These are phyloP conservation scores for Colletotrichum sublineola DNA, from an alignment of 2,329 filamentous ascomycete genomes.

Conservation along the genomic window DNA sequence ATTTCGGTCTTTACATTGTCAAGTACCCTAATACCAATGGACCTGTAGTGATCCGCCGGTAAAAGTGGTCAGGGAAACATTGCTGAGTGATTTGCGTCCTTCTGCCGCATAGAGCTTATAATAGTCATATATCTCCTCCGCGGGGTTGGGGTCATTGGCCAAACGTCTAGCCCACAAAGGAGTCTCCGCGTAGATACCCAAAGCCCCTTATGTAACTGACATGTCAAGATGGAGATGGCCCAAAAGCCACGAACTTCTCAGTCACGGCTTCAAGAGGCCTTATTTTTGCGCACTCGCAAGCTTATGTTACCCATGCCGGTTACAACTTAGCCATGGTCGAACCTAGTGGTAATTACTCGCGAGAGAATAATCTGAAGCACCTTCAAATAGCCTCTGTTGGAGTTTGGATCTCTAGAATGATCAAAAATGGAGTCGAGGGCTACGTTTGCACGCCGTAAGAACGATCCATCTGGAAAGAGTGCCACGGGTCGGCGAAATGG, in stretches of 20 bases:
- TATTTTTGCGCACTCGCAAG: conserved; percentile 44
- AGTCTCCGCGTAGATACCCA: conserved; percentile 45
- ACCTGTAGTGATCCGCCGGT: no score
- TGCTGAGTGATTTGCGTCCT: conserved; percentile 8
- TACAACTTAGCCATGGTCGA: no score
- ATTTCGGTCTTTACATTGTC: no score
- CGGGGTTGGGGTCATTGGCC: conserved; percentile 46
- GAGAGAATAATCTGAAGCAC: neutral
- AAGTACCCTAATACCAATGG: no score
- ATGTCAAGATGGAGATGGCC: conserved; percentile 48
- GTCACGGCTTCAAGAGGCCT: conserved; percentile 45
- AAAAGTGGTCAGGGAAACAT: neutral
- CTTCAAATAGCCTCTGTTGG: no score
- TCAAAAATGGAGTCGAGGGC: no score
- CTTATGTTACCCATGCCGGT: neutral
- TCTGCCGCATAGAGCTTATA: neutral
- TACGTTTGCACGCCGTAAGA: no score
- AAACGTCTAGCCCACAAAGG: conserved; percentile 50
- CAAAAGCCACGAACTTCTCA: conserved; percentile 46
- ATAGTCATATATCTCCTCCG: conserved; percentile 43
- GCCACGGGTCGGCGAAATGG: conserved; percentile 6
- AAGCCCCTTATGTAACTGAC: conserved; percentile 45
- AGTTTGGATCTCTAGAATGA: no score
- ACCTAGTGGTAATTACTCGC: neutral
- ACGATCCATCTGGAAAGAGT: no score